Evolutionary conservation across 192 early-diverging fungal genomes (phyloP).

Genomic region (Chytriomyces sp.): DNA sequence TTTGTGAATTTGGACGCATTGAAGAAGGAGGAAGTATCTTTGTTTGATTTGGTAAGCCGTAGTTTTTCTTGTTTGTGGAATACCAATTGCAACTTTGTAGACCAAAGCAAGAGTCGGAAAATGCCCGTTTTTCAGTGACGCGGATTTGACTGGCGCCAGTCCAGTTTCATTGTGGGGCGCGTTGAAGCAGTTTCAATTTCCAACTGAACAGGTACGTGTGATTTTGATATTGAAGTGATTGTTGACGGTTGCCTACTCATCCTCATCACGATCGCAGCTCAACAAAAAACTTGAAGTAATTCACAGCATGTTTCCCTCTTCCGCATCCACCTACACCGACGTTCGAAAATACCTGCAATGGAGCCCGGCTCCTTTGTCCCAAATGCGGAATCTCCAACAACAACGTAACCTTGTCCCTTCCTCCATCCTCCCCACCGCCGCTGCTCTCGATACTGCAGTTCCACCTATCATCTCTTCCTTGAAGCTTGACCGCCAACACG

Average conservation of each 20-base stretch:
- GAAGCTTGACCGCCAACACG: neutral
- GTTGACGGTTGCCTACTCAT: too few species aligned
- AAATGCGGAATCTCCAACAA: neutral
- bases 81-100: too few species aligned
- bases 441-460: too few species aligned
- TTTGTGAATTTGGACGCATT: conserved; percentile 9
- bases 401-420: neutral
- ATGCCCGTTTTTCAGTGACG: conserved; percentile 26
- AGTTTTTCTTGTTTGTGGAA: too few species aligned
- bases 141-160: neutral
- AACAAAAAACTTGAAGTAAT: conserved; percentile 10
- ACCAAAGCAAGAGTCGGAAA: conserved; percentile 10
- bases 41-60: conserved; percentile 18
- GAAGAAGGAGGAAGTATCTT: neutral
- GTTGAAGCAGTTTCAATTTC: conserved; percentile 11
- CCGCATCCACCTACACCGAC: conserved; percentile 11
- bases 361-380: neutral
- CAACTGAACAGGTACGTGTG: neutral
- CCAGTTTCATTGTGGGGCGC: conserved; percentile 7
- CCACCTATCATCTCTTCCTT: neutral
- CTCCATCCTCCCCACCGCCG: neutral
- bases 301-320: conserved; percentile 16
- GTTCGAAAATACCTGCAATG: conserved; percentile 23
- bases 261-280: neutral
- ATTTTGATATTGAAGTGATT: too few species aligned